Evolutionary conservation across 495 filamentous ascomycete species (phyloP).

Genomic region (Aeminium ludgeri): DNA sequence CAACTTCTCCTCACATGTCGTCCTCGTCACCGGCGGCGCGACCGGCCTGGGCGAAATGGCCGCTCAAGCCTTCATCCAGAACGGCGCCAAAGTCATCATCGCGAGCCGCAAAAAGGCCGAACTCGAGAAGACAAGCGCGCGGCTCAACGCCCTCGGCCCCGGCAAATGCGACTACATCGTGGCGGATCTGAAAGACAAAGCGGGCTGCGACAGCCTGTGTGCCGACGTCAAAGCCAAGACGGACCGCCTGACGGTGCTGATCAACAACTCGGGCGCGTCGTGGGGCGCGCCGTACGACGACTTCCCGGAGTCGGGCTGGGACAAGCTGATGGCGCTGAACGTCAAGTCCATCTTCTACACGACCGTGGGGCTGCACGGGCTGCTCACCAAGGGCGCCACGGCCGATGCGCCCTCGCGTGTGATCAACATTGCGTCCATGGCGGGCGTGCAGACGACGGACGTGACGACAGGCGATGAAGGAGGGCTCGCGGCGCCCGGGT

Average conservation of each 20-base stretch:
- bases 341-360: conserved; percentile 24
- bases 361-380: conserved; percentile 17
- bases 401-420: conserved; percentile 19
- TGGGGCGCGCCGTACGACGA: conserved; percentile 24
- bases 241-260: conserved; percentile 19
- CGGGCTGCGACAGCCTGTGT: conserved; percentile 16
- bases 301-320: conserved; percentile 23
- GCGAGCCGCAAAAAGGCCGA: conserved; percentile 25
- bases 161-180: conserved; percentile 21
- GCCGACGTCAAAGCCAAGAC: conserved; percentile 19
- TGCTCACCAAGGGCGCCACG: conserved; percentile 21
- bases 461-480: conserved; percentile 21
- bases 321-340: conserved; percentile 24
- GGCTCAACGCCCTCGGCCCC: conserved; percentile 22
- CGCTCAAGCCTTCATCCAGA: conserved; percentile 25
- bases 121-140: conserved; percentile 19
- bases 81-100: conserved; percentile 23
- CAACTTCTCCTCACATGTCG: conserved; percentile 21
- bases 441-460: conserved; percentile 22
- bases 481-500: conserved; percentile 18
- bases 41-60: conserved; percentile 27
- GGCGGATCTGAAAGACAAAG: conserved; percentile 21
- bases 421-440: conserved; percentile 25
- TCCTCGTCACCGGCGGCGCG: conserved; percentile 23
- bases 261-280: conserved; percentile 23